Evolutionary conservation across 2,329 filamentous ascomycete genomes (phyloP).

Genomic region (Exophiala mesophila): DNA sequence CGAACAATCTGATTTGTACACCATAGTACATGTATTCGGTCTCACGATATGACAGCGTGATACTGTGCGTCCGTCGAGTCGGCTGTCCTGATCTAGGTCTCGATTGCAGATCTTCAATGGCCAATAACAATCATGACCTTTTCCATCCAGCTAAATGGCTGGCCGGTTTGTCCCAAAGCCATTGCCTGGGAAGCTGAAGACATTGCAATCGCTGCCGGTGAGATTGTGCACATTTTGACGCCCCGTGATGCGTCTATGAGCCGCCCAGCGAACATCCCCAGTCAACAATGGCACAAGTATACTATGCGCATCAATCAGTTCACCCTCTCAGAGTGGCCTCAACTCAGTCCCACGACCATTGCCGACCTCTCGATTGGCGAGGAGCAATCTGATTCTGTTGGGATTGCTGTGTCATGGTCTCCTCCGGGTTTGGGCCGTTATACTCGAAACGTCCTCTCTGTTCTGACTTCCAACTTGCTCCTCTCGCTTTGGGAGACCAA

Average conservation of each 20-base stretch:
- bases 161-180: conserved; percentile 49
- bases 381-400: conserved; percentile 51
- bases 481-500: conserved; percentile 53
- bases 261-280: conserved; percentile 18
- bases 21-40: too few species aligned
- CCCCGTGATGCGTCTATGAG: conserved; percentile 17
- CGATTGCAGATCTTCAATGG: too few species aligned
- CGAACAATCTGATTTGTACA: too few species aligned
- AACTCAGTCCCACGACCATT: conserved; percentile 43
- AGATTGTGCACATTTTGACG: conserved; percentile 51
- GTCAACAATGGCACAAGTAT: conserved; percentile 34
- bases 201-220: conserved; percentile 53
- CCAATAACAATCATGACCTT: too few species aligned
- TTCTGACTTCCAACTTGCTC: conserved; percentile 53
- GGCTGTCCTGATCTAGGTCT: too few species aligned
- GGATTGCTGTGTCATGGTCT: conserved; percentile 53
- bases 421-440: conserved; percentile 52
- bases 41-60: too few species aligned
- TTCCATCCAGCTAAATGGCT: conserved; percentile 32
- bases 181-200: conserved; percentile 57
- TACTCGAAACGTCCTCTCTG: conserved; percentile 49
- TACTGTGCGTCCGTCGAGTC: too few species aligned
- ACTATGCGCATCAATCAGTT: conserved; percentile 50
- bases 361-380: conserved; percentile 53
- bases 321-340: conserved; percentile 46